Base-by-base conservation (phyloP, 2,329 filamentous ascomycete species). In the Pseudogymnoascus sp. region DNA sequence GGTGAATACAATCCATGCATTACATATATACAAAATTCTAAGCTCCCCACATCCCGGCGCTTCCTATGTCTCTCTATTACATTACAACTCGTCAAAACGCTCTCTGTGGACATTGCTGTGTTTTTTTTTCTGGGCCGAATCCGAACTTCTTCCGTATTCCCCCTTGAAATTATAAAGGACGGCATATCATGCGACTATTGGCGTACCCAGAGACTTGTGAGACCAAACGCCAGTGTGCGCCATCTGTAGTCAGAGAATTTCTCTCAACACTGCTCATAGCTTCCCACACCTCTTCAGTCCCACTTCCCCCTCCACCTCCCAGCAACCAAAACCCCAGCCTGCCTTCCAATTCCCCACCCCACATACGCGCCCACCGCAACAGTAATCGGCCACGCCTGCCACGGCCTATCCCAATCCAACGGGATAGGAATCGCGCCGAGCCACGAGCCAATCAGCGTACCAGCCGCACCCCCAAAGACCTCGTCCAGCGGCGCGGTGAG, bases 321-420 rank as follows among this genome's bases (percentile, higher is more conserved):
- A 14, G 18, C 18, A 6, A 60, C 59, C 23, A 60, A 38, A 3
- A 16, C 83, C 0, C 87, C 86, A 16, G 86, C 67, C 63, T 85
- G 71, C 72, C 89, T 88, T 1, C 92, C 92, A 11, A 90, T 68
- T 1, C 85, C 80, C 75, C 90, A 92, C 1, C 95, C 95, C 5
- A 85, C 76, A 75, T 96, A 97, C 16, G 89, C 81, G 2, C 95
- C 95, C 1, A 84, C 86, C 4, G 97, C 77, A 64, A 99, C 89
- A 0, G 95, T 99, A 59, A 97, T 88, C 0, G 95, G 95, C 90
- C 93, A 99, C 75, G 89, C 90, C 83, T 99, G 95, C 95, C 95
- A 99, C 70, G 96, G 92, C n/a, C 95, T 87, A 75, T 99, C 95
- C 93, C 93, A 97, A 75, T 99, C 95, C 68, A 99, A 79, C 1